Percentiles rank a stretch among this genome's conserved stretches.
Conservation (phyloP, 2,329 filamentous ascomycete genomes). For the Pseudogymnoascus sp. region DNA sequence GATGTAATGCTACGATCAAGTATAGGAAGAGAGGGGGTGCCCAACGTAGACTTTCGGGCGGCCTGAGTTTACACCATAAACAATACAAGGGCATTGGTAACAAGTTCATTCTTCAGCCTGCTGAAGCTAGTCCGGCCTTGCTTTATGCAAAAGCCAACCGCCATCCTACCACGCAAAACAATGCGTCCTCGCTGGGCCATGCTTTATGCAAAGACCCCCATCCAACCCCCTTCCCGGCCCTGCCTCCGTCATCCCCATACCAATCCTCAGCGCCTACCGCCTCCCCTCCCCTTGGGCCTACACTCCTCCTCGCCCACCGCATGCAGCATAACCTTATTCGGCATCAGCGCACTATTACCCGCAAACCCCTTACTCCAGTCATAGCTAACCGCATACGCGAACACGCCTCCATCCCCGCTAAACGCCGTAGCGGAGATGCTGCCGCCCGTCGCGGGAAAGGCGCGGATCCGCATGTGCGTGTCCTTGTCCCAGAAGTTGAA, state of each 20-base stretch:
- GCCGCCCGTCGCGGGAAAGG: conserved; percentile 75
- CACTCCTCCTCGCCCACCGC: conserved; percentile 58
- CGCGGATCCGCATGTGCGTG: conserved; percentile 80
- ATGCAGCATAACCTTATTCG: conserved; percentile 80
- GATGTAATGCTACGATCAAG: not conserved
- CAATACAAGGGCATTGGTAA: not conserved
- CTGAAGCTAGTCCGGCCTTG: not conserved
- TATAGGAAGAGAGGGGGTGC: not conserved
- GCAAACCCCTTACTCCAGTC: conserved; percentile 99
- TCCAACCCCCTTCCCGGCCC: not conserved
- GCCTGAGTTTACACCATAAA: not conserved
- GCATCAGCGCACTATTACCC: conserved; percentile 64
- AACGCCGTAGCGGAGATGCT: conserved; percentile 87
- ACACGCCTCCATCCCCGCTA: conserved; percentile 74
- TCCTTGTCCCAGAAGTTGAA: conserved; percentile 98
- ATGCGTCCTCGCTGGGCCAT: too few species aligned
- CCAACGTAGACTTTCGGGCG: not conserved
- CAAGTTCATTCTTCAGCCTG: not conserved
- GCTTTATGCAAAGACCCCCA: not conserved
- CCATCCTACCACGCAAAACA: too few species aligned
- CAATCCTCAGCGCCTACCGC: conserved; percentile 2
- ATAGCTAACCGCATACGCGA: conserved; percentile 89
- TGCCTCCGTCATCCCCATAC: not conserved
- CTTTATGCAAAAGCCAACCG: not conserved
- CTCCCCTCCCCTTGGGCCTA: conserved; percentile 34